Evolutionary conservation across 768 basidiomycete genomes (phyloP), one percentile per base, ranked within the genome.

Genomic region (Coprinellus micaceus): DNA sequence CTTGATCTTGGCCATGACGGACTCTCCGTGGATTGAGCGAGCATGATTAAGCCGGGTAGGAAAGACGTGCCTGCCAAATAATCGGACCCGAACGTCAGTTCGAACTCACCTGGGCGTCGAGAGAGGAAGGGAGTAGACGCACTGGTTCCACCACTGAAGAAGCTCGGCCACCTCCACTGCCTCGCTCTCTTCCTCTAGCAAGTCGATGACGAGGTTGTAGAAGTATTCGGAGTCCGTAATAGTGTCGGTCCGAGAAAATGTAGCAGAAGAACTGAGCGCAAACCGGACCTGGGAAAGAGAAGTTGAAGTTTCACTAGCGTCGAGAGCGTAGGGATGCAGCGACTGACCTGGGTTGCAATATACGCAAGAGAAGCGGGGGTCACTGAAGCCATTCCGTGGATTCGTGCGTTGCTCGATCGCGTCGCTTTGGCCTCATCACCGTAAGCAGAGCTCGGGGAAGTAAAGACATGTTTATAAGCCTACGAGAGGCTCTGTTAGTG

Each of bases 381-480:
- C 36, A 58, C 60, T 15, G 15, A 15, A 39, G 12, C 45, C 57
- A 58, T 58, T 15, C 49, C 53, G 28, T 61, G 54, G 21, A 54
- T 59, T 19, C 62, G 53, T 1, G 53, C 53, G 22, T 33, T 33
- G 33, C 33, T 33, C 33, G 33, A 33, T 33, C 33, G 33, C 33
- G 33, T 33, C 6, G 33, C 68, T 45, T 62, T 67, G 17, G 56
- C 44, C 37, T 65, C 65, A 22, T 61, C 62, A 24, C 37, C n/a
- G 36, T 33, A 60, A 3, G 67, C 66, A 7, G 67, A 69, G 49
- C 67, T 69, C 1, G 69, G 67, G 1, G 66, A 69, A 0, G 59
- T 71, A 37, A 71, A 71, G n/a, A 71, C 54, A 52, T 69, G 63
- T 40, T 62, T 68, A 17, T 46, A 67, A 0, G 64, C 67, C 68